Base-by-base conservation (phyloP, 305 asterid genomes). In the Andrographis paniculata region DNA sequence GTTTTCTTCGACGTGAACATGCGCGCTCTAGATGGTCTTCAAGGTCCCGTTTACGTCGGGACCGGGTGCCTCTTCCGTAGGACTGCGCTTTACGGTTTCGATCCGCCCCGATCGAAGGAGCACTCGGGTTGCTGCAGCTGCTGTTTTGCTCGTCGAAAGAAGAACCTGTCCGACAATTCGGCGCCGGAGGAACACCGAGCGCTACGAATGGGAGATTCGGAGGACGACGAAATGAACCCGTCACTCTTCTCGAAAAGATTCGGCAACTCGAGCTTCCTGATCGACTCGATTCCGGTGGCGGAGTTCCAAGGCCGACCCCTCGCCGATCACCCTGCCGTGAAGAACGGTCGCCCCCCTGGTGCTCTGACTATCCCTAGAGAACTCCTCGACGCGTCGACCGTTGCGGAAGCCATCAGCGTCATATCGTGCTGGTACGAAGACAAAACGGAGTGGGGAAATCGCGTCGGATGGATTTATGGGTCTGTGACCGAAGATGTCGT, bases 351-450 rank as follows among this genome's bases (percentile, higher is more conserved):
- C 9, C 78, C 95, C 0, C 93, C 95, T 0, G 98, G 98, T 13
- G 94, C 92, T 14, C 70, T 89, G 31, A 82, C 93, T 13, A 65
- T 78, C 17, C 86, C 93, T 7, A 49, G 98, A 44, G 95, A 89
- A 28, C 93, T 73, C 42, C 95, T 89, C 0, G 96, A 89, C 37
- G 95, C 94, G 11, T 74, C 96, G 4, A 82, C 93, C 0, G 98
- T 89, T 30, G 93, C 96, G 4, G 98, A 89, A 67, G 94, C 96
- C 7, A 83, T 89, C 17, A 85, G 95, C 50, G 98, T 85, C 20
- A 89, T 89, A 33, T 89, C 98, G 4, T 89, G 95, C 37, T 89
- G 95, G 97, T 89, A 89, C 0, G 97, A 89, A 52, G 97, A 89
- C 61, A 89, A 89, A 67, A 85, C 98, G 0, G 98, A 89, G 66